These are phyloP conservation scores for Neofusicoccum ribis DNA, from an alignment of 2,329 filamentous ascomycete species.

Conservation along the genomic window DNA sequence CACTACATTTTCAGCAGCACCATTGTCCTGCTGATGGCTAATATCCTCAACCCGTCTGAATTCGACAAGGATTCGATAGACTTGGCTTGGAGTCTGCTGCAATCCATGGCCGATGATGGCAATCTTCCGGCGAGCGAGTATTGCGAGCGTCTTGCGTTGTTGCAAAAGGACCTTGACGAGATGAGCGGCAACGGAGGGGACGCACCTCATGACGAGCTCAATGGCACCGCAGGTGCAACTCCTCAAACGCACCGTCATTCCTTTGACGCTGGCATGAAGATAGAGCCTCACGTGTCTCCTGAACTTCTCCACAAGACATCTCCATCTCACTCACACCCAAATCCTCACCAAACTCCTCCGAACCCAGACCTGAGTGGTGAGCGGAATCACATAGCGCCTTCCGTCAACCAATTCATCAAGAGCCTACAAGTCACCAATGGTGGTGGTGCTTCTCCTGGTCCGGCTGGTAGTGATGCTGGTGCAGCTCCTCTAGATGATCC, in stretches of 20 bases:
- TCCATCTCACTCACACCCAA: not conserved
- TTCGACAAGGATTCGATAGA: conserved; percentile 26
- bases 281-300: conserved; percentile 6
- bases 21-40: conserved; percentile 28
- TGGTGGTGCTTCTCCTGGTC: not conserved
- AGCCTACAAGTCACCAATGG: not conserved
- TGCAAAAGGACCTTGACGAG: conserved; percentile 20
- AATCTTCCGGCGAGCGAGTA: conserved; percentile 33
- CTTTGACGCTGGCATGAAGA: conserved; percentile 1
- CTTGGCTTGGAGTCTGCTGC: conserved; percentile 25
- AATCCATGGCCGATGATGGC: conserved; percentile 42
- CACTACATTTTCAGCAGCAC: conserved; percentile 31
- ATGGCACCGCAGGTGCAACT: not conserved
- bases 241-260: not conserved
- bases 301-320: not conserved
- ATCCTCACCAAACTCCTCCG: not conserved
- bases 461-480: not conserved
- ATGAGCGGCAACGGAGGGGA: conserved; percentile 13
- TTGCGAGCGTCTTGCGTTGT: conserved; percentile 28
- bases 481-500: conserved; percentile 18
- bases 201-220: not conserved
- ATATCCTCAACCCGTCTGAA: conserved; percentile 26
- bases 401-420: conserved; percentile 9
- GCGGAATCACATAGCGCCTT: not conserved
- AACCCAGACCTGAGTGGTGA: not conserved